Percentiles rank a stretch among this genome's conserved stretches.
Conservation (phyloP, 2,329 filamentous ascomycete genomes). For the Metarhizium sp. region DNA sequence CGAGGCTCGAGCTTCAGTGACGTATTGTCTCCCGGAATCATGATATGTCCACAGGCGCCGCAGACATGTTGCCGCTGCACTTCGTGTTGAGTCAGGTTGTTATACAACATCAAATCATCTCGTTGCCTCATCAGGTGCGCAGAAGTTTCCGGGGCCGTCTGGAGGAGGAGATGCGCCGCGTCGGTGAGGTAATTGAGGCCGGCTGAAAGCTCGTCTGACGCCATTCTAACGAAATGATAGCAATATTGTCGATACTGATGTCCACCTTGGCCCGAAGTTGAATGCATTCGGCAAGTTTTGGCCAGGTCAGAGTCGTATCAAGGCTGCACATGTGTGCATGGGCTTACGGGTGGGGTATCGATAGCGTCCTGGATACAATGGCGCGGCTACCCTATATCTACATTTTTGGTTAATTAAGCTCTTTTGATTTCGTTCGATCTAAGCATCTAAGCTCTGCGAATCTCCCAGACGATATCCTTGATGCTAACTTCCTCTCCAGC, state of each 20-base stretch:
- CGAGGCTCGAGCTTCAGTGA: slow-evolving; percentile 27
- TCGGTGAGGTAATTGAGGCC: slow-evolving; percentile 41
- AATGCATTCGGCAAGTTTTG: neutral
- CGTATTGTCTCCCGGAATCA: slow-evolving; percentile 41
- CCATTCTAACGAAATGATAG: slow-evolving; percentile 6
- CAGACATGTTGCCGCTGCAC: slow-evolving; percentile 47
- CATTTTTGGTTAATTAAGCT: neutral
- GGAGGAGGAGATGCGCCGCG: slow-evolving; percentile 47
- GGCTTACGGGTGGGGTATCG: neutral
- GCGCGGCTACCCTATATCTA: neutral
- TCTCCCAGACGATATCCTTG: slow-evolving; percentile 80
- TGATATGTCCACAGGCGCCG: slow-evolving; percentile 50
- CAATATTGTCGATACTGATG: neutral
- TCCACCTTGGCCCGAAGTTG: neutral
- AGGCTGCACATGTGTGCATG: neutral
- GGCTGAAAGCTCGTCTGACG: slow-evolving; percentile 10
- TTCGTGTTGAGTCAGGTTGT: slow-evolving; percentile 34
- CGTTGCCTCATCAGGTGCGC: slow-evolving; percentile 49
- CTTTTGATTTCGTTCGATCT: neutral
- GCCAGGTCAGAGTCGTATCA: neutral
- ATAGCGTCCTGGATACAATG: neutral
- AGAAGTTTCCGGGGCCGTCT: slow-evolving; percentile 44
- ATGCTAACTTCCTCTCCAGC: slow-evolving; percentile 85
- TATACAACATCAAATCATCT: slow-evolving; percentile 37
- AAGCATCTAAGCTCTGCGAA: slow-evolving; percentile 53